Evolutionary conservation across 129 eudicot genomes (phyloP), one percentile per base, ranked within the genome.

Genomic region (Silybum marianum): DNA sequence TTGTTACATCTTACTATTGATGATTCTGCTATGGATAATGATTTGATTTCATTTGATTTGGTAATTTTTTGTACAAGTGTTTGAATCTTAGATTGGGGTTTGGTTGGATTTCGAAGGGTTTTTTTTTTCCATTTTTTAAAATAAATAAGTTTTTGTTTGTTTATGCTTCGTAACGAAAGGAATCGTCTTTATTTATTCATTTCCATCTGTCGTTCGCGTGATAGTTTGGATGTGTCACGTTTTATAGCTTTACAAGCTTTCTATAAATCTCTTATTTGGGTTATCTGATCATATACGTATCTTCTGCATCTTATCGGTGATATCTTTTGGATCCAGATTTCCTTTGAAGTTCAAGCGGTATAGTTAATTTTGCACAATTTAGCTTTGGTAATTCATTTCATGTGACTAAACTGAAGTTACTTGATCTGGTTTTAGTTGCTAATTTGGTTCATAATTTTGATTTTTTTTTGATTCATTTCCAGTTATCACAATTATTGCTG

Each of bases 311-410:
- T 83, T 73, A 75, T 73, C 71, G 67, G 71, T 72, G 80, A 10
- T 78, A 70, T 80, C 60, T 81, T 38, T 75, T 71, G 72, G 90
- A 84, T 84, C 90, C 48, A 69, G 87, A 84, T 84, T 88, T 71
- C 79, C 62, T 78, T 46, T 24, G 72, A 66, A 73, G 78, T 81
- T 82, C 72, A 46, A 25, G 75, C 34, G 79, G 85, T 67, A 34
- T 81, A 51, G 39, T 19, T 71, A 16, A 9, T 70, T 74, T 85
- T 68, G 58, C 34, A 24, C 58, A 24, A 24, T 72, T 51, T 12
- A 74, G 39, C 19, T 68, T 80, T 69, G 71, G 7, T 78, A 68
- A 60, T 78, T 68, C 19, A 76, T 11, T 63, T 36, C 62, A 42
- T 44, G 14, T 26, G 32, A 11, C 13, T 69, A 51, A 34, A 22